Percentiles rank a stretch among this genome's conserved stretches.
Evolutionary conservation across 345 rosid species (phyloP).

Genomic region (Trapa bicornis): DNA sequence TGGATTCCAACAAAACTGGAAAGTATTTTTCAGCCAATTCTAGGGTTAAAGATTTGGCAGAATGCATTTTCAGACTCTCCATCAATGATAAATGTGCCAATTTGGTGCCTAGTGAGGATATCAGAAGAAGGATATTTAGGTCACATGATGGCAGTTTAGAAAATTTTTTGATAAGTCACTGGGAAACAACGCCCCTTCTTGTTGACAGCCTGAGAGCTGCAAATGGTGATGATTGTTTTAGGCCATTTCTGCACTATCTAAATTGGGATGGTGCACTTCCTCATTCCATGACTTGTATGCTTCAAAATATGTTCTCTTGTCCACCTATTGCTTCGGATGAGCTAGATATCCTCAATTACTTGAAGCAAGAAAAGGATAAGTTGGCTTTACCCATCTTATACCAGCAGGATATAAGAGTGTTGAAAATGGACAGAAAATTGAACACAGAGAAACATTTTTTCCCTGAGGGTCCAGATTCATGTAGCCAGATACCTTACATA

Average conservation of each 20-base stretch:
- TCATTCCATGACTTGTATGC: conserved; percentile 23
- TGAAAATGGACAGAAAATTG: conserved; percentile 30
- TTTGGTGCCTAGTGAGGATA: conserved; percentile 11
- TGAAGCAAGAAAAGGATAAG: conserved; percentile 28
- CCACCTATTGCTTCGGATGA: conserved; percentile 47
- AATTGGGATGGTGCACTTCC: conserved; percentile 14
- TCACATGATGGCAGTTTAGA: conserved; percentile 18
- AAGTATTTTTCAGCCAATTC: conserved; percentile 16
- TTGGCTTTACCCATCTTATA: conserved; percentile 37
- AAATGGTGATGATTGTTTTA: conserved; percentile 18
- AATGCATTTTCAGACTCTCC: conserved; percentile 42
- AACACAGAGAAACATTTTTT: conserved; percentile 32
- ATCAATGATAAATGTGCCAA: conserved; percentile 7
- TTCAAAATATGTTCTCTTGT: conserved; percentile 29
- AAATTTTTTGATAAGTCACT: conserved; percentile 24
- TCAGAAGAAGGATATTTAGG: conserved; percentile 27
- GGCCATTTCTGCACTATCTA: conserved; percentile 16
- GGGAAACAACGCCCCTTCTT: conserved; percentile 38
- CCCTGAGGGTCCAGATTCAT: not conserved
- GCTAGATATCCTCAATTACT: conserved; percentile 31
- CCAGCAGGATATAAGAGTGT: conserved; percentile 41
- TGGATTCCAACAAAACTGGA: conserved; percentile 5
- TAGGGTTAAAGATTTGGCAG: conserved; percentile 27
- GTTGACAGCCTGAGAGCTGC: conserved; percentile 13
- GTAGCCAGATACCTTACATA: conserved; percentile 2